These are phyloP conservation scores for Aspergillus ellipticus DNA, from an alignment of 495 filamentous ascomycete species.

Conservation along the genomic window DNA sequence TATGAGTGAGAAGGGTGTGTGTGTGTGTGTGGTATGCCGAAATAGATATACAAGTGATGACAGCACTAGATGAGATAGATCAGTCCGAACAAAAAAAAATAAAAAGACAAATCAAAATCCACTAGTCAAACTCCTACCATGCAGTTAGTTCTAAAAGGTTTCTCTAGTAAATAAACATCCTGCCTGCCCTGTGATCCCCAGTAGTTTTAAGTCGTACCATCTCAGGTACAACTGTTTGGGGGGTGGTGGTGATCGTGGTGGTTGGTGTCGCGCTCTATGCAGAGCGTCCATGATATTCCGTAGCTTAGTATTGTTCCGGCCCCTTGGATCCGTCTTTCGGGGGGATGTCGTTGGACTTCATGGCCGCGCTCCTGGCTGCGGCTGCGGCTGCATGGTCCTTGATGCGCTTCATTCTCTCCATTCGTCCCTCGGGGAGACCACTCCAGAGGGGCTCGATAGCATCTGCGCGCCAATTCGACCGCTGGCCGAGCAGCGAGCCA, in stretches of 20 bases:
- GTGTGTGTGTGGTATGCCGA: background rate
- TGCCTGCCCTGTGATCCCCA: background rate
- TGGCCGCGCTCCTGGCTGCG: conserved; percentile 20
- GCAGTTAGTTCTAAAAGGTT: background rate
- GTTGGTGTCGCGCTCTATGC: background rate
- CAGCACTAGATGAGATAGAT: background rate
- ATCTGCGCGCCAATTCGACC: conserved; percentile 45
- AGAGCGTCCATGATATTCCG: background rate
- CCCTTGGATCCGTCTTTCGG: background rate
- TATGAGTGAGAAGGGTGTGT: background rate
- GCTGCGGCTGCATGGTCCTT: conserved; percentile 33
- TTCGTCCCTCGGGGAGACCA: conserved; percentile 42
- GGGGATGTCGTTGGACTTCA: background rate
- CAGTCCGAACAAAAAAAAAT: background rate
- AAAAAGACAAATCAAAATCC: background rate
- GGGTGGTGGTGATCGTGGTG: background rate
- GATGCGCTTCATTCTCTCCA: conserved; percentile 40
- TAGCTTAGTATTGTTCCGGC: background rate
- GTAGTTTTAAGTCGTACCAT: background rate
- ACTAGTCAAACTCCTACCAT: conserved; percentile 3
- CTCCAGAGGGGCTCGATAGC: conserved; percentile 45
- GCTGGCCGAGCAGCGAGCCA: conserved; percentile 19
- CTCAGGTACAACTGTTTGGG: background rate
- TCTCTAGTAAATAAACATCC: background rate
- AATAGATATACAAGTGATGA: background rate